Evolutionary conservation across 129 eudicot species (phyloP), one percentile per base, ranked within the genome.

Genomic region (Lactuca sativa): DNA sequence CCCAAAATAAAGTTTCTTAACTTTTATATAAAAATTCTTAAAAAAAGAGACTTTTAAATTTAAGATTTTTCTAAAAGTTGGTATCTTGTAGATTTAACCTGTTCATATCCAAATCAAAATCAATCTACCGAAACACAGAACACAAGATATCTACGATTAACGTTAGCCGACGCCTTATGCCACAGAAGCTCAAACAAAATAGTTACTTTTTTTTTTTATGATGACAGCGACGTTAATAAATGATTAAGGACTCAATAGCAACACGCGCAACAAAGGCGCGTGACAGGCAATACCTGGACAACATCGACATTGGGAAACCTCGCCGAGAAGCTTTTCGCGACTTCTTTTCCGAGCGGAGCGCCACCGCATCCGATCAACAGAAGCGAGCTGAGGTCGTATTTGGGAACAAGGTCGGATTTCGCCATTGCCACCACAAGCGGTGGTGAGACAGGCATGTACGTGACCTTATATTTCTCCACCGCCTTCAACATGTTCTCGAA

Each of bases 351-450:
- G 15, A 93, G 83, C 62, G 99, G 88, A 14, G 99, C 99, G 2
- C 97, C 99, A 21, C 99, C 99, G 40, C 88, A 85, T 0, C 88
- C 95, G 18, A 93, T 77, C 53, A 64, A 6, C 69, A 16, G 67
- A 13, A 92, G 87, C 7, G 98, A 89, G 70, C 95, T 85, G 56
- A 92, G 64, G 47, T 92, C 90, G 67, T 86, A 89, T 56, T 77
- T 87, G 15, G 0, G 44, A 30, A 82, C 88, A 75, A 87, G 51
- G 37, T 85, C 90, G n/a, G 92, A 83, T 73, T 92, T 92, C 73
- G 82, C 76, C 90, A 92, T 53, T 62, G 89, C 95, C 85, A 89
- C 92, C 82, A 92, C 90, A 0, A 92, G 79, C 83, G 96, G 98
- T 70, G 98, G 98, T 5, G 98, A 80, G 12, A 92, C 98, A 54